Base-by-base conservation (phyloP, 441 rosid genomes). In the Kokia cookei region DNA sequence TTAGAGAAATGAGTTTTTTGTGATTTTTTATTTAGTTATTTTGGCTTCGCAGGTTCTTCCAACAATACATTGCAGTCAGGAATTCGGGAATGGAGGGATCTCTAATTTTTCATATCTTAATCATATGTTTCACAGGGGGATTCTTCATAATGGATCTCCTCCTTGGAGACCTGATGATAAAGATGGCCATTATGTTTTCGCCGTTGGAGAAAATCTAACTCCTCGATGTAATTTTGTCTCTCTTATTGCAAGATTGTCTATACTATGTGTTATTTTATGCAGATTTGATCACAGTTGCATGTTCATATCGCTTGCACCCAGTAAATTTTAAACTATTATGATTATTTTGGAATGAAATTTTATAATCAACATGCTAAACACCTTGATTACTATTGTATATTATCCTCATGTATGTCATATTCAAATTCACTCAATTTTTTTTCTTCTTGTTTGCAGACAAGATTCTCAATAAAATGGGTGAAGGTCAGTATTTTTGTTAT, bases 111-210 rank as follows among this genome's bases (percentile, higher is more conserved):
- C 75, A 29, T 87, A 83, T 82, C 77, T 90, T 54, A 17, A 81
- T 82, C 32, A 69, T 75, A 57, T 85, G 83, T 87, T 86, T 78
- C 84, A 83, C 68, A 83, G 82, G 75, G 88, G 85, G 22, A 71
- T 88, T 82, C 79, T 87, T 76, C 82, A 76, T 40, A 83, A 86
- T 73, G 85, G 79, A 47, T 92, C 97, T 26, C 97, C 98, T 74
- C 98, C 98, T 4, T 92, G 97, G 97, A 84, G 98, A 76, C 88
- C 92, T 13, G 97, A 94, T 81, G 97, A 92, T 81, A 92, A 92
- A 84, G 97, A 94, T 71, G 97, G 98, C 1, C 98, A 92, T 81
- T 94, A 84, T 72, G 89, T 90, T 63, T 94, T 88, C 75, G 82
- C 87, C 15, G 64, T 92, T 29, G 97, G 98, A 72, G 97, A 92